Evolutionary conservation across 2,329 filamentous ascomycete genomes (phyloP).

Genomic region (Paracorniculantispora psalliotae): DNA sequence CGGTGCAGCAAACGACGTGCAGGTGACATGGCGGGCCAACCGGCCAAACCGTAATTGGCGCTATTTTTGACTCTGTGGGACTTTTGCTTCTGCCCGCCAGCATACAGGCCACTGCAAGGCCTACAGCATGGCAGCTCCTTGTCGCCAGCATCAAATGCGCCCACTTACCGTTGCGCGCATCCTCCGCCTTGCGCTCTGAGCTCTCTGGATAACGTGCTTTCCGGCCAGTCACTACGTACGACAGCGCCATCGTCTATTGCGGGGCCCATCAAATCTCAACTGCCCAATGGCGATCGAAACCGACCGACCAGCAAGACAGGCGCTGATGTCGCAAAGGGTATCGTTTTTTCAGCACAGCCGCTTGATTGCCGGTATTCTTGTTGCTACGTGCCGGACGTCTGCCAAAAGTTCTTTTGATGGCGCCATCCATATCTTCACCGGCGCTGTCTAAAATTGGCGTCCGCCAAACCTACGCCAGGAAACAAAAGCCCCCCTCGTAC

Average conservation of each 20-base stretch:
- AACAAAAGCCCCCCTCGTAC: slow-evolving; percentile 1
- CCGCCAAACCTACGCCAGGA: background rate
- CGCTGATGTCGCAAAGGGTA: background rate
- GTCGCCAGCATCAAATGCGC: background rate
- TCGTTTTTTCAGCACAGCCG: background rate
- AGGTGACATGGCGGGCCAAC: background rate
- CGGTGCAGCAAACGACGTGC: background rate
- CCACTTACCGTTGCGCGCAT: slow-evolving; percentile 1
- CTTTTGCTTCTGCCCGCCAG: background rate
- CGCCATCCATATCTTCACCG: background rate
- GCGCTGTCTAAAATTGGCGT: slow-evolving; percentile 1
- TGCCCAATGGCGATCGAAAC: background rate
- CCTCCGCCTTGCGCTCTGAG: slow-evolving; percentile 6
- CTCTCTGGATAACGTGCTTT: background rate
- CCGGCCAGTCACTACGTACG: background rate
- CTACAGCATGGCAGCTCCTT: background rate
- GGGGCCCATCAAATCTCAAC: background rate
- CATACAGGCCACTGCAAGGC: background rate
- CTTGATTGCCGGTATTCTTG: background rate
- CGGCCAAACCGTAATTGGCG: slow-evolving; percentile 1
- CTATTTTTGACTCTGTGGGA: background rate
- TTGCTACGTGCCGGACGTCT: background rate
- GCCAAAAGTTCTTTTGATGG: background rate
- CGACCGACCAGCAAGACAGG: background rate
- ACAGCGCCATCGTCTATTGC: slow-evolving; percentile 7